Base-by-base conservation (phyloP, 805 yeast species). In the Lachancea quebecensis region DNA sequence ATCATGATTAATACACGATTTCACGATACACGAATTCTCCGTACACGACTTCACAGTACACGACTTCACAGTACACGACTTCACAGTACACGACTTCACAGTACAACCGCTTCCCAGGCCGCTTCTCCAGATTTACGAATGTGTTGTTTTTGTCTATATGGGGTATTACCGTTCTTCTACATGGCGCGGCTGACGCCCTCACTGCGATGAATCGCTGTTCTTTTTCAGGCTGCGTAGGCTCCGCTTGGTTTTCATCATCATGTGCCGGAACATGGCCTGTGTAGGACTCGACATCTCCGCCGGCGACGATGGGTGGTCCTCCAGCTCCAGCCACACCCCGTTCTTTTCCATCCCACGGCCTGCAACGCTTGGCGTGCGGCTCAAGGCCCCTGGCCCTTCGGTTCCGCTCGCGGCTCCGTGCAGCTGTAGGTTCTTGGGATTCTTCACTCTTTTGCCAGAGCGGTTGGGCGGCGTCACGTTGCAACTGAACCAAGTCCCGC, bases 391-490 rank as follows among this genome's bases (percentile, higher is more conserved):
- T 18, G 36, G 34, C 21, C 36, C 38, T 14, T 41, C 38, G 34
- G 40, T 29, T 17, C 34, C 25, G 17, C 41, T 10, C 14, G 16
- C 4, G 42, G 29, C 36, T 18, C 36, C 12, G 35, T 16, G 17
- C 30, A 39, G 47, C 32, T 27, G 45, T 35, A 30, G 15, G 30
- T 36, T 42, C 18, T 29, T 35, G 16, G 30, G 30, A 21, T 29
- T 39, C 33, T 30, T 39, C 16, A 30, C 18, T 12, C 33, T 39
- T 18, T 31, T 21, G 10, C 16, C 17, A 10, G 18, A 14, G 27
- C 17, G 30, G n/a, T 35, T 42, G 25, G 50, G 50, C 15, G 46
- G 50, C 10, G 50, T 47, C 36, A 41, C 50, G 25, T 47, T 47
- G 42, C 45, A 47, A 6, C 47, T 42, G 32, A 47, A 47, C 37